Evolutionary conservation across 257 asterid genomes (phyloP).

Genomic region (Ocimum tenuiflorum): DNA sequence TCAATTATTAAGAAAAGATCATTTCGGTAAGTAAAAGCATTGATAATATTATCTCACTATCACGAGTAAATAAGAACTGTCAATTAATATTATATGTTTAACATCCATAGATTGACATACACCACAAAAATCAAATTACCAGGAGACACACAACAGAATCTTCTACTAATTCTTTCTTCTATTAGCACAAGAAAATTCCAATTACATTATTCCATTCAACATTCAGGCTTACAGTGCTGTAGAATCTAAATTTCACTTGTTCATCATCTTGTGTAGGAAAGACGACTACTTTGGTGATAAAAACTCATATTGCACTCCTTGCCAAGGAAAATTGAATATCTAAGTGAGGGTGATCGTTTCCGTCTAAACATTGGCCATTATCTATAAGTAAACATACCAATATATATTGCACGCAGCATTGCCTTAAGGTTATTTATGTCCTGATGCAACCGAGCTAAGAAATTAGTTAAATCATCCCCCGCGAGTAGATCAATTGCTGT

Average conservation of each 20-base stretch:
- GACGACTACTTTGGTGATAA: neutral
- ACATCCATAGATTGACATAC: neutral
- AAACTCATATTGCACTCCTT: neutral
- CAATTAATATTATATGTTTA: neutral
- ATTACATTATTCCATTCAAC: neutral
- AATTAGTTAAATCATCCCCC: slow-evolving; percentile 61
- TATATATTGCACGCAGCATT: slow-evolving; percentile 87
- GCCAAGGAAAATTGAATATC: neutral
- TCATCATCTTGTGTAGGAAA: neutral
- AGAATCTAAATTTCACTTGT: neutral
- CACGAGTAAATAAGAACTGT: neutral
- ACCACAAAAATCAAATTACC: neutral
- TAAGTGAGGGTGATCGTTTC: neutral
- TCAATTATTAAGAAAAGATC: neutral
- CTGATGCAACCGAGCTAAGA: slow-evolving; percentile 54
- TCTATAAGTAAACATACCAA: slow-evolving; percentile 44
- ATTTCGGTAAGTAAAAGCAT: neutral
- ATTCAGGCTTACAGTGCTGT: neutral
- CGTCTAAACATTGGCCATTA: neutral
- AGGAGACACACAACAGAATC: neutral
- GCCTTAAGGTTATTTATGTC: slow-evolving; percentile 81
- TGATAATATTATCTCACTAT: neutral
- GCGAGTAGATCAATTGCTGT: slow-evolving; percentile 74
- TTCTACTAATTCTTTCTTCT: too few species aligned
- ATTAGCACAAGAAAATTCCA: too few species aligned